Conservation (phyloP, 371 early-diverging fungal species). For the Mucor mucedo region DNA sequence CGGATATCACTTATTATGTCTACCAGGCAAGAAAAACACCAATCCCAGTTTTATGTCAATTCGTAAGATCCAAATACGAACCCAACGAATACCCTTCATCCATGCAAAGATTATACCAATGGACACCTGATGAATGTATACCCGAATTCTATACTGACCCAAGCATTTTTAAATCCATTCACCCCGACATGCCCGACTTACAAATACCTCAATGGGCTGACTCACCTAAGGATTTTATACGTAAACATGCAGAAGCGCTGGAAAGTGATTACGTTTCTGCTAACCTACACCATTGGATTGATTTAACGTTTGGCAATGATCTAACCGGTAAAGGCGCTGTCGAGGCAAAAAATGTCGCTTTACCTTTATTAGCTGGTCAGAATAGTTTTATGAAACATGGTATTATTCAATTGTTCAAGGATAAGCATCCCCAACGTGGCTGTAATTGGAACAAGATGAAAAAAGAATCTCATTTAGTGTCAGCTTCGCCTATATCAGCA, state of each 20-base stretch:
- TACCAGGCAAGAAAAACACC: slow-evolving; percentile 72
- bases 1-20: slow-evolving; percentile 75
- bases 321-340: slow-evolving; percentile 78
- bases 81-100: slow-evolving; percentile 75
- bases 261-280: slow-evolving; percentile 83
- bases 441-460: slow-evolving; percentile 51
- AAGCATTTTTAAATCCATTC: slow-evolving; percentile 67
- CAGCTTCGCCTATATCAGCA: neutral
- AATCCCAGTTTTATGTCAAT: slow-evolving; percentile 70
- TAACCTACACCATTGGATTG: slow-evolving; percentile 83
- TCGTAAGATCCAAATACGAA: slow-evolving; percentile 73
- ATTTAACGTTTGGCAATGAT: slow-evolving; percentile 83
- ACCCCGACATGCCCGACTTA: slow-evolving; percentile 73
- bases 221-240: slow-evolving; percentile 73
- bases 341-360: slow-evolving; percentile 74
- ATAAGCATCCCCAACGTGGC: slow-evolving; percentile 71
- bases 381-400: slow-evolving; percentile 78
- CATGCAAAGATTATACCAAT: slow-evolving; percentile 65
- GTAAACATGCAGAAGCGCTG: slow-evolving; percentile 68
- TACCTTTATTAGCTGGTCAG: slow-evolving; percentile 67
- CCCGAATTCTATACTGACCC: slow-evolving; percentile 76
- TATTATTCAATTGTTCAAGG: slow-evolving; percentile 74
- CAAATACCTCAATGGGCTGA: slow-evolving; percentile 71
- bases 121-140: slow-evolving; percentile 81
- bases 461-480: slow-evolving; percentile 1